Evolutionary conservation across 768 basidiomycete species (phyloP).

Genomic region (Amanita brunnescens): DNA sequence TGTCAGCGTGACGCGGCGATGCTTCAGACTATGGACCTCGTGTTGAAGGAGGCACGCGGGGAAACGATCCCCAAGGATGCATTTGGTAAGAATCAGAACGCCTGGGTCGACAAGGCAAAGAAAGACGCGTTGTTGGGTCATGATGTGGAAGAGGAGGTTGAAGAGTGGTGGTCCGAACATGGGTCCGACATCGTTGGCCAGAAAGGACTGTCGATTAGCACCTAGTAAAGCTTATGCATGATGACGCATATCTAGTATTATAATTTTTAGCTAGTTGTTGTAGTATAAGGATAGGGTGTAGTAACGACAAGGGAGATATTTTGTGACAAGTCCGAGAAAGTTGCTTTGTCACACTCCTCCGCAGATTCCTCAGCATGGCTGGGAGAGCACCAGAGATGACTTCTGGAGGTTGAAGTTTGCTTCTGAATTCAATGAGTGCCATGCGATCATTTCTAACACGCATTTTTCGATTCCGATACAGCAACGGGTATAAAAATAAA

Average conservation of each 20-base stretch:
- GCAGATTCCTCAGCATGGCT: conserved; percentile 39
- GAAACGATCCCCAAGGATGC: conserved; percentile 9
- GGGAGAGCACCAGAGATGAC: too few species aligned
- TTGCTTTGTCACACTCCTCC: conserved; percentile 56
- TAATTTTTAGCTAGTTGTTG: too few species aligned
- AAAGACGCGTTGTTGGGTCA: conserved; percentile 39
- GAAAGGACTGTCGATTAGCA: background rate
- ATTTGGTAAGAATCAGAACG: conserved; percentile 31
- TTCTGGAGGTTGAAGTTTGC: too few species aligned
- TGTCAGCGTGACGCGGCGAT: conserved; percentile 41
- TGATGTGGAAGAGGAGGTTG: conserved; percentile 44
- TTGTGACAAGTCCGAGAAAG: too few species aligned
- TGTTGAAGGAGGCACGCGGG: conserved; percentile 20
- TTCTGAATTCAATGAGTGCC: too few species aligned
- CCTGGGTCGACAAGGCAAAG: conserved; percentile 49
- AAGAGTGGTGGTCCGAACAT: conserved; percentile 33
- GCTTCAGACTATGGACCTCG: conserved; percentile 37
- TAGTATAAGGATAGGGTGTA: too few species aligned
- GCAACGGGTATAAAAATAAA: too few species aligned
- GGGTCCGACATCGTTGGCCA: conserved; percentile 1
- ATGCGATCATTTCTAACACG: too few species aligned
- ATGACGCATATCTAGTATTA: too few species aligned
- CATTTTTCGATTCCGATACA: too few species aligned
- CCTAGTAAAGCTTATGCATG: too few species aligned
- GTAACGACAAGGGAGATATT: too few species aligned